Evolutionary conservation across 441 rosid species (phyloP).

Genomic region (Erodium trifolium): DNA sequence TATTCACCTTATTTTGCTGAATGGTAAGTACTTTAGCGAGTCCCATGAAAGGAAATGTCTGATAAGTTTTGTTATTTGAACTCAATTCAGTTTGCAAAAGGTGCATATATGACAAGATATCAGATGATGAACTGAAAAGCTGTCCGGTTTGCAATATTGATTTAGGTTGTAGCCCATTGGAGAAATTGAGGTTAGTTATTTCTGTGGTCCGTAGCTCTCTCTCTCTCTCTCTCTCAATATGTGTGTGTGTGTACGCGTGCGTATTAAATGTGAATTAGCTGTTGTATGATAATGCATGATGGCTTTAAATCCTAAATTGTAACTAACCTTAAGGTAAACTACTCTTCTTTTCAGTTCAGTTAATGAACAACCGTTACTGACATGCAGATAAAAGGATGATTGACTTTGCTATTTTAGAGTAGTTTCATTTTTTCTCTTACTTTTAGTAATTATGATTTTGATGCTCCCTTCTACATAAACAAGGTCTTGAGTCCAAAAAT

Average conservation of each 20-base stretch:
- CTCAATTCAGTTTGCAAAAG: slow-evolving; percentile 64
- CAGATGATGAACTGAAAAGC: slow-evolving; percentile 59
- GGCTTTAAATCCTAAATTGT: too few relatives aligned
- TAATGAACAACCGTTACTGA: too few relatives aligned
- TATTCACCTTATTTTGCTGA: neutral
- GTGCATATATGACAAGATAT: slow-evolving; percentile 16
- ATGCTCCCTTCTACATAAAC: neutral
- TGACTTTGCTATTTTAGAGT: too few relatives aligned
- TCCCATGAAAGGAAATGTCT: neutral
- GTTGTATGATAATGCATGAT: neutral
- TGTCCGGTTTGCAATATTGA: slow-evolving; percentile 73
- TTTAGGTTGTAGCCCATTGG: slow-evolving; percentile 65
- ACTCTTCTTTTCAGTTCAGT: too few relatives aligned
- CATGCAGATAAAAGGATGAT: too few relatives aligned
- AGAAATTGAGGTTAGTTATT: slow-evolving; percentile 50
- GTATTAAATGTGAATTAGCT: neutral
- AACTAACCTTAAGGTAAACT: too few relatives aligned
- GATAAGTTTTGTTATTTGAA: neutral
- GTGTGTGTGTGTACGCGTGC: neutral
- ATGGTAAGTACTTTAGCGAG: neutral
- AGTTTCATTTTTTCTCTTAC: too few relatives aligned
- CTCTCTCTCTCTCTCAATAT: neutral
- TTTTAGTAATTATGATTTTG: neutral
- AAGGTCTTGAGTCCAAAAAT: too few relatives aligned
- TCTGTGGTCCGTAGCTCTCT: slow-evolving; percentile 5